phyloP scores from a whole-genome alignment of 352 stramenopile species.

The Blastocystis sp. region DNA sequence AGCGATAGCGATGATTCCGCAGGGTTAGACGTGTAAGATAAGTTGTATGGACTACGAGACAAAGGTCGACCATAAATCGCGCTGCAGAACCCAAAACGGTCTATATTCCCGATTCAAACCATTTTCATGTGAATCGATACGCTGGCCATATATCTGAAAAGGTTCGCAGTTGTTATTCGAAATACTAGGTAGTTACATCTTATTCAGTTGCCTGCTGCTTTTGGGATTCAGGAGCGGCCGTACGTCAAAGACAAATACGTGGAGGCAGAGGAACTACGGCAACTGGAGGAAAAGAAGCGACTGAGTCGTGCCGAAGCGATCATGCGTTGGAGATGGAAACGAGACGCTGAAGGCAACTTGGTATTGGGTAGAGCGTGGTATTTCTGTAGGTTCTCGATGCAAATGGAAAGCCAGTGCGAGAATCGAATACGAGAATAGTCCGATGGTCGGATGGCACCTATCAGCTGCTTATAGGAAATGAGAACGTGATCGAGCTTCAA shows the following conservation, averaged over 20 bases:
- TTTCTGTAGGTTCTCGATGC: slow-evolving; percentile 6
- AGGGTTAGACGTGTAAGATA: slow-evolving; percentile 21
- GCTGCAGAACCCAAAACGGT: not conserved
- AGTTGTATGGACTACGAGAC: not conserved
- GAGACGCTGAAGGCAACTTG: not conserved
- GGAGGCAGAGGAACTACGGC: not conserved
- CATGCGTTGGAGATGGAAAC: slow-evolving; percentile 54
- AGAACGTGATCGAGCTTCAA: slow-evolving; percentile 49
- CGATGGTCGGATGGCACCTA: slow-evolving; percentile 35
- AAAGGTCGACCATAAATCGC: not conserved
- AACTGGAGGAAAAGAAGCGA: slow-evolving; percentile 43
- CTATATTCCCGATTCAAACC: slow-evolving; percentile 2
- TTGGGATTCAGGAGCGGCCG: slow-evolving; percentile 7
- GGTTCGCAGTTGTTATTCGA: not conserved
- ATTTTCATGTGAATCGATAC: not conserved
- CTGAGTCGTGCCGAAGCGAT: not conserved
- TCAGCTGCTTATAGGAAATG: slow-evolving; percentile 15
- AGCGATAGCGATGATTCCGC: slow-evolving; percentile 30
- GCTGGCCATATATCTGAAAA: not conserved
- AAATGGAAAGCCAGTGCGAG: not conserved
- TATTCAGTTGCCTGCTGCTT: not conserved
- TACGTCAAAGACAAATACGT: slow-evolving; percentile 16
- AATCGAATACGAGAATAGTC: slow-evolving; percentile 43
- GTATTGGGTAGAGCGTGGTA: not conserved
- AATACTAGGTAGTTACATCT: slow-evolving; percentile 11